Evolutionary conservation across 192 early-diverging fungal genomes (phyloP).

Genomic region (Fimicolochytrium jonesii): DNA sequence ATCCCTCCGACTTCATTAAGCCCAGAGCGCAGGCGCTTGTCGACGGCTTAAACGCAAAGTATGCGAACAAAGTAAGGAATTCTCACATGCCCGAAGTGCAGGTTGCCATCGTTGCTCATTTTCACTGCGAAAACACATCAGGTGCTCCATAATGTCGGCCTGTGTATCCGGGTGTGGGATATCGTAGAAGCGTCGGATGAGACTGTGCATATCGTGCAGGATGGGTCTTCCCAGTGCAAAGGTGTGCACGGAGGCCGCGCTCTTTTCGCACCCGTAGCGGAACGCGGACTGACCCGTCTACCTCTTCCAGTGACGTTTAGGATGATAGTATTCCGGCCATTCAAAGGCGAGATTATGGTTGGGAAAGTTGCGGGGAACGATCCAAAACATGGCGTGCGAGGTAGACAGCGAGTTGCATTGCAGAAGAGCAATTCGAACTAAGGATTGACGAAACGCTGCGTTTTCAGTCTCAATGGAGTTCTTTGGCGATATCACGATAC

Average conservation of each 20-base stretch:
- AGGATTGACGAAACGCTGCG: too few relatives aligned
- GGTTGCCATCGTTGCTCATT: neutral
- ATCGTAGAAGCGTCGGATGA: conserved; percentile 79
- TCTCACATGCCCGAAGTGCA: too few relatives aligned
- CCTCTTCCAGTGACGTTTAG: conserved; percentile 64
- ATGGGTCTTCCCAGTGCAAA: conserved; percentile 74
- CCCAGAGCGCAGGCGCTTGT: conserved; percentile 70
- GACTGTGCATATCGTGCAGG: conserved; percentile 75
- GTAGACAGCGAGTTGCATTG: conserved; percentile 34
- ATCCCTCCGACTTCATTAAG: conserved; percentile 76
- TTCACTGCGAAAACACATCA: too few relatives aligned
- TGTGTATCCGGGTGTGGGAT: conserved; percentile 84
- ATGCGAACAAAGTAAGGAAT: conserved; percentile 92
- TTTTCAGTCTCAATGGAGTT: conserved; percentile 72
- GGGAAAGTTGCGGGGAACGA: conserved; percentile 71
- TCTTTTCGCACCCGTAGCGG: too few relatives aligned
- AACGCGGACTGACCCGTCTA: too few relatives aligned
- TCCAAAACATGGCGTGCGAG: conserved; percentile 64
- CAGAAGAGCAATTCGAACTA: too few relatives aligned
- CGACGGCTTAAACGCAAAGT: conserved; percentile 88
- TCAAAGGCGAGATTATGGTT: conserved; percentile 77
- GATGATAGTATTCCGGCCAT: conserved; percentile 86
- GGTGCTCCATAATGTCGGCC: conserved; percentile 83
- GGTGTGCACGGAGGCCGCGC: conserved; percentile 38
- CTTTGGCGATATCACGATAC: conserved; percentile 88